Evolutionary conservation across 2,329 filamentous ascomycete genomes (phyloP), one percentile per base, ranked within the genome.

Genomic region (Rutstroemia sp.): DNA sequence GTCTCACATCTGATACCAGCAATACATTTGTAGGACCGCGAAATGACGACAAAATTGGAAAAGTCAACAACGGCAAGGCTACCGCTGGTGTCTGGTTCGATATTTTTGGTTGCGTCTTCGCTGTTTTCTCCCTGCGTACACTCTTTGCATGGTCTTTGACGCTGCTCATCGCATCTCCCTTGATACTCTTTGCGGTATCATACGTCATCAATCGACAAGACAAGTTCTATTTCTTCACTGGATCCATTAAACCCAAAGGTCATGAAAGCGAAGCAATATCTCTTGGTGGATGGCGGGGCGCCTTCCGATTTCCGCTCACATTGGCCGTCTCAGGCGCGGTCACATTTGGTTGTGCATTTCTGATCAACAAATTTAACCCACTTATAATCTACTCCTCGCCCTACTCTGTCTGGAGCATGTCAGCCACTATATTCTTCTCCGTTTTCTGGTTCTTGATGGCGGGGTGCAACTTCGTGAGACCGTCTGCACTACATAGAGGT

Each of bases 51-150:
- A 76, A 79, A 56, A 75, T 76, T 51, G 81, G 79, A 54, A 84
- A 84, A 64, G 80, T 87, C 2, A 77, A 81, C 60, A 87, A 85
- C 59, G 87, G 88, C 9, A 76, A 74, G 38, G 83, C 84, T 5
- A 83, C 79, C 16, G 76, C 82, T 58, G 89, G 85, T 30, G 90
- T 97, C 14, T 99, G 92, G 90, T 97, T 97, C 67, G 94, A 97
- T 68, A 73, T 97, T 7, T 92, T 95, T 62, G 94, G 92, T 45
- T 80, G 78, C 55, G 78, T 78, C 1, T 91, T 96, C 70, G 88
- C 87, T 16, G 78, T 95, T 2, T 88, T 96, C 67, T 79, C 81
- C 48, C 77, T 96, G 41, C 82, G 88, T 60, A 91, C 89, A 7
- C 78, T 97, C 57, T 97, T 97, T 71, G 91, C 90, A 3, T 83